These are phyloP conservation scores for Setaria italica DNA, from an alignment of 202 grass and related monocot species.

Conservation along the genomic window DNA sequence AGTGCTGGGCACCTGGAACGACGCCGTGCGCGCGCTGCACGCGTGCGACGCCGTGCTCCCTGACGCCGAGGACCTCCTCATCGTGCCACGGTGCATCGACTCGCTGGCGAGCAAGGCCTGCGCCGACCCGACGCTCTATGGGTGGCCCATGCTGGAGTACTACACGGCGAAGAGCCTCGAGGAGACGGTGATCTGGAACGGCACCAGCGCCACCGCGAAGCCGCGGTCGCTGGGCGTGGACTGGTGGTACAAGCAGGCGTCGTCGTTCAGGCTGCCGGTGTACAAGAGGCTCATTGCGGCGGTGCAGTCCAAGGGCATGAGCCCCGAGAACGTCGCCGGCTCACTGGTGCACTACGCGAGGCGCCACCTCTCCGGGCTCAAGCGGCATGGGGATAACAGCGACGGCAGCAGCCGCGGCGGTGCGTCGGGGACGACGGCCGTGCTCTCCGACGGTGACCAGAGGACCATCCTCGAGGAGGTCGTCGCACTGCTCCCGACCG, in stretches of 20 bases:
- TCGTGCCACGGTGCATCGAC: constrained; percentile 73
- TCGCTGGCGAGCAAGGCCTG: constrained; percentile 78
- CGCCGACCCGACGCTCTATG: constrained; percentile 65
- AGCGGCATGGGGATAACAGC: constrained; percentile 25
- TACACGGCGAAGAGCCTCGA: constrained; percentile 52
- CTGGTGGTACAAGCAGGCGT: constrained; percentile 86
- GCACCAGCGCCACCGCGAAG: constrained; percentile 44
- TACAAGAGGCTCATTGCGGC: constrained; percentile 75
- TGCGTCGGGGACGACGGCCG: constrained; percentile 26
- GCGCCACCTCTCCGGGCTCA: constrained; percentile 67
- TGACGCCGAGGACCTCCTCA: constrained; percentile 64
- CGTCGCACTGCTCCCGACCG: constrained; percentile 62
- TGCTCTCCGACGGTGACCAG: constrained; percentile 61
- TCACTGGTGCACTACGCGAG: constrained; percentile 76
- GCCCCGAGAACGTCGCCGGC: constrained; percentile 57
- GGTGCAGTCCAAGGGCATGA: constrained; percentile 68
- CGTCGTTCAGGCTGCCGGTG: constrained; percentile 54
- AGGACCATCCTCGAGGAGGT: constrained; percentile 71
- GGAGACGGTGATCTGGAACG: constrained; percentile 64
- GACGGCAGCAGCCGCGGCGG: constrained; percentile 22
- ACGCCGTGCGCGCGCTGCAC: constrained; percentile 56
- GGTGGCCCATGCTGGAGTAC: constrained; percentile 67
- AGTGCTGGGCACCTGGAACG: constrained; percentile 67
- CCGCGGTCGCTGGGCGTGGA: constrained; percentile 49
- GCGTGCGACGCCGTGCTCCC: constrained; percentile 58